These are phyloP conservation scores for Rhynchosporium agropyri DNA, from an alignment of 2,329 filamentous ascomycete genomes.

Conservation along the genomic window DNA sequence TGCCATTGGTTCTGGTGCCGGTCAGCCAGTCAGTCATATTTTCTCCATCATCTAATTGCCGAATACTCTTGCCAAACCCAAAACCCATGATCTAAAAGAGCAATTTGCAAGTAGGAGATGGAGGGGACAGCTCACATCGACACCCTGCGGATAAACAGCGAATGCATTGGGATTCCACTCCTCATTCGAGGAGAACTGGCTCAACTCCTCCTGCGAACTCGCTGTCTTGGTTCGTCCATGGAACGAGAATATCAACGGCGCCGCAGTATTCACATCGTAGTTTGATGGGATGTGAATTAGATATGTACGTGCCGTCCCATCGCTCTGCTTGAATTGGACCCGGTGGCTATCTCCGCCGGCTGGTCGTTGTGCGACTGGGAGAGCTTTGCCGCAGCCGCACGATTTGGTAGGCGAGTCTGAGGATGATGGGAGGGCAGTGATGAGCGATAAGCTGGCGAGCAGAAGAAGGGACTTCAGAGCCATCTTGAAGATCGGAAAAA, in stretches of 20 bases:
- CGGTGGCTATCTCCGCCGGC: conserved; percentile 15
- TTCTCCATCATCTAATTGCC: too few species aligned
- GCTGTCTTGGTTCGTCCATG: conserved; percentile 49
- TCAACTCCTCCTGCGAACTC: conserved; percentile 38
- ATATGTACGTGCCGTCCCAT: conserved; percentile 40
- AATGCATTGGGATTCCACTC: conserved; percentile 44
- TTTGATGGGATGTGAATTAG: conserved; percentile 44
- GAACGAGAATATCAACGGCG: conserved; percentile 50
- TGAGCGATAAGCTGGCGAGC: conserved; percentile 12
- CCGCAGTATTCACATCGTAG: conserved; percentile 41
- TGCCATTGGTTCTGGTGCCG: conserved; percentile 47
- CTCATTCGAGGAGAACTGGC: conserved; percentile 45
- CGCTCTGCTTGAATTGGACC: conserved; percentile 12
- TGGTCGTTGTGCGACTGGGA: conserved; percentile 13
- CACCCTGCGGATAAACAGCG: conserved; percentile 51
- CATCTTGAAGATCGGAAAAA: too few species aligned
- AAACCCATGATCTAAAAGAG: too few species aligned
- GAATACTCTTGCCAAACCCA: too few species aligned
- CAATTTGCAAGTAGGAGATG: too few species aligned
- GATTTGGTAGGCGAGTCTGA: background rate
- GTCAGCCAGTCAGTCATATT: background rate
- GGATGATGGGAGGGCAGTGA: background rate
- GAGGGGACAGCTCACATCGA: conserved; percentile 39
- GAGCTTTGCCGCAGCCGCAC: conserved; percentile 15
- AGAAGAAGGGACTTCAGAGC: background rate